A percentile compares a stretch with the other conserved stretches of the same genome.
phyloP scores from a whole-genome alignment of 163 green algal genomes.

The Scenedesmus sp. region DNA sequence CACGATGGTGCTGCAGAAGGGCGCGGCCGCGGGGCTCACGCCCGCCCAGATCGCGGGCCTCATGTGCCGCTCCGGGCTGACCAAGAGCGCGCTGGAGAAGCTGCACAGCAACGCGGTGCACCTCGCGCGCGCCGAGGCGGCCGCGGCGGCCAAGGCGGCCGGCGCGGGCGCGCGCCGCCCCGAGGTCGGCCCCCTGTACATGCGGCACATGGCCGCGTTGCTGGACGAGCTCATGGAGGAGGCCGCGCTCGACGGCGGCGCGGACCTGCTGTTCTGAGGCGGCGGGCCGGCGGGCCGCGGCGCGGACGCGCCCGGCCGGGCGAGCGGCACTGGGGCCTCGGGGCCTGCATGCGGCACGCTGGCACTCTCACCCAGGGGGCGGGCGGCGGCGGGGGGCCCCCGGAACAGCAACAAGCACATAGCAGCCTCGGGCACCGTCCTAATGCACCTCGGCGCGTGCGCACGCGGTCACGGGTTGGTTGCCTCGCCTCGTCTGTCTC shows the following conservation, averaged over 20 bases:
- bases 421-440: no score
- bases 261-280: slow-evolving; percentile 15
- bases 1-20: slow-evolving; percentile 70
- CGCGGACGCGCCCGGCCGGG: not conserved
- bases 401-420: no score
- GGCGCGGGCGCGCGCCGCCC: not conserved
- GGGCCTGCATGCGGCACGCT: no score
- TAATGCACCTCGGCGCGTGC: no score
- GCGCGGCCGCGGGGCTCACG: slow-evolving; percentile 53
- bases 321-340: no score
- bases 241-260: slow-evolving; percentile 17
- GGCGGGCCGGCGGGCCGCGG: no score
- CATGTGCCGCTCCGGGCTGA: slow-evolving; percentile 53
- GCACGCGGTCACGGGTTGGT: no score
- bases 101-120: slow-evolving; percentile 52
- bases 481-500: no score
- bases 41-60: slow-evolving; percentile 63
- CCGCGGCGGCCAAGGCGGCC: not conserved
- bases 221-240: slow-evolving; percentile 44
- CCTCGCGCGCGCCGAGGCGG: slow-evolving; percentile 3
- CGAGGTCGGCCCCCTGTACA: slow-evolving; percentile 3
- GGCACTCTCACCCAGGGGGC: no score
- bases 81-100: slow-evolving; percentile 57
- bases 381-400: no score
- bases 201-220: slow-evolving; percentile 13